Conservation (phyloP, 352 stramenopile species). For the Phytophthora rubi region DNA sequence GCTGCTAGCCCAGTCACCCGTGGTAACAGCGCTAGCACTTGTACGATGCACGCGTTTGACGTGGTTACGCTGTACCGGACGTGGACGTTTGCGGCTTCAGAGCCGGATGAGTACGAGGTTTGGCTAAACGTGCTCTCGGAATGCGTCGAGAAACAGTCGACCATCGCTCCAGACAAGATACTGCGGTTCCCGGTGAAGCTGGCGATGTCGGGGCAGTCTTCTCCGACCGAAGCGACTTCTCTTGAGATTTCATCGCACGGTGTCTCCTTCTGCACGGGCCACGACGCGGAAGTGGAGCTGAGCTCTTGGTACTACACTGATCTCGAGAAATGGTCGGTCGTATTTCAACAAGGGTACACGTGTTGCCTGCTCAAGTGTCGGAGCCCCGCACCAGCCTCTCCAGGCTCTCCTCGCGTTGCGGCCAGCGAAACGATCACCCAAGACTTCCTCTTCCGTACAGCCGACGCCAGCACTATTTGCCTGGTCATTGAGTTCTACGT, state of each 20-base stretch:
- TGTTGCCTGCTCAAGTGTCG: slow-evolving; percentile 70
- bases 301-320: slow-evolving; percentile 85
- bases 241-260: slow-evolving; percentile 70
- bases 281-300: slow-evolving; percentile 52
- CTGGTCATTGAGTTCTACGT: slow-evolving; percentile 83
- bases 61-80: slow-evolving; percentile 77
- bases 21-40: background rate
- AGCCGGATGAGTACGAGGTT: slow-evolving; percentile 55
- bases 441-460: slow-evolving; percentile 65
- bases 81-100: slow-evolving; percentile 68
- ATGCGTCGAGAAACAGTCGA: slow-evolving; percentile 60
- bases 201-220: slow-evolving; percentile 41
- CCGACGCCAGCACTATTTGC: slow-evolving; percentile 60
- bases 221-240: slow-evolving; percentile 47
- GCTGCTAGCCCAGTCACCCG: slow-evolving; percentile 7
- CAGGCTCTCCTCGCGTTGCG: slow-evolving; percentile 5
- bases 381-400: slow-evolving; percentile 21
- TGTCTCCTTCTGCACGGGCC: slow-evolving; percentile 54
- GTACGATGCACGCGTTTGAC: slow-evolving; percentile 55
- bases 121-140: slow-evolving; percentile 69
- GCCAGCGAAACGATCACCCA: slow-evolving; percentile 33
- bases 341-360: slow-evolving; percentile 53
- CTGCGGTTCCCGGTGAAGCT: slow-evolving; percentile 60
- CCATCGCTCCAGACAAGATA: slow-evolving; percentile 55
- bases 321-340: slow-evolving; percentile 79